These are phyloP conservation scores for Verticillium nonalfalfae DNA, from an alignment of 2,329 filamentous ascomycete species.

Conservation along the genomic window DNA sequence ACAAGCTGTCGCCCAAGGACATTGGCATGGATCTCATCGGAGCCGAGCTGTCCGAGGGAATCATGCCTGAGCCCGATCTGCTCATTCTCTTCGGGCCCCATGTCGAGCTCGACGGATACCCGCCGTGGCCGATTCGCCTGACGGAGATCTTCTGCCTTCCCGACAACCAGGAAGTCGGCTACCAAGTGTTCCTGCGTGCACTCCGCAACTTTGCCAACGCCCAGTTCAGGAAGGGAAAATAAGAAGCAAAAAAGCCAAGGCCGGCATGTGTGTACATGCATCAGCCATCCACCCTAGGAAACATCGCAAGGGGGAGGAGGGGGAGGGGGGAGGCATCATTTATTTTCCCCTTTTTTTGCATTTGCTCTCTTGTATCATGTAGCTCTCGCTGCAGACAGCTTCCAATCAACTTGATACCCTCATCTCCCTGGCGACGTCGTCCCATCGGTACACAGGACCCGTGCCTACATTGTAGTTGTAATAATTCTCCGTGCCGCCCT, in stretches of 20 bases:
- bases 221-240: slow-evolving; percentile 78
- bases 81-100: slow-evolving; percentile 80
- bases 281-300: neutral
- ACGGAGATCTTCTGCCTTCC: slow-evolving; percentile 85
- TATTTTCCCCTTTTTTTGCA: neutral
- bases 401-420: slow-evolving; percentile 15
- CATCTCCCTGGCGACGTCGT: slow-evolving; percentile 46
- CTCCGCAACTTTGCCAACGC: slow-evolving; percentile 80
- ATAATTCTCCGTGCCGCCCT: slow-evolving; percentile 73
- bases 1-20: slow-evolving; percentile 74
- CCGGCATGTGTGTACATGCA: neutral
- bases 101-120: slow-evolving; percentile 83
- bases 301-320: neutral
- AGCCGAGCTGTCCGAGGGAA: slow-evolving; percentile 71
- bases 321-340: neutral
- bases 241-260: slow-evolving; percentile 12
- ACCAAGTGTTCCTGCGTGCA: slow-evolving; percentile 85
- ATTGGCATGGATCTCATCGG: slow-evolving; percentile 84
- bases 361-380: neutral
- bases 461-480: slow-evolving; percentile 76
- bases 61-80: slow-evolving; percentile 86
- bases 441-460: slow-evolving; percentile 65
- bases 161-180: slow-evolving; percentile 79
- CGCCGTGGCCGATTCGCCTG: slow-evolving; percentile 90
- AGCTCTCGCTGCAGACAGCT: neutral